Conservation (phyloP, 768 basidiomycete genomes). For the Tephrocybe sp. region DNA sequence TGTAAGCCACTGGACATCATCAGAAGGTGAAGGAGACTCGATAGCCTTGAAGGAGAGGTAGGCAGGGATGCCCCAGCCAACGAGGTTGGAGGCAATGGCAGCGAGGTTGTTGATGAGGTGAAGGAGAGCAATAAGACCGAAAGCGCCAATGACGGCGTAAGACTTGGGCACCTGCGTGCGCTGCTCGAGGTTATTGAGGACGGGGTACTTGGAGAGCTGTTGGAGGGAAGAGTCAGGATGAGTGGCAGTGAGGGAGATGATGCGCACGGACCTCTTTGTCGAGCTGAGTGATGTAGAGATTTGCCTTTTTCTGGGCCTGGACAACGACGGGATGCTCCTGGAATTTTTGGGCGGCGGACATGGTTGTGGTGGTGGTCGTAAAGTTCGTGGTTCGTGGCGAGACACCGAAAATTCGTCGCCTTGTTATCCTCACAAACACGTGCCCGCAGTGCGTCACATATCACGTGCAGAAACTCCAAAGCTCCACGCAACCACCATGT, state of each 20-base stretch:
- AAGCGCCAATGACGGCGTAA: slow-evolving; percentile 76
- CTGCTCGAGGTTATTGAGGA: slow-evolving; percentile 80
- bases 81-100: slow-evolving; percentile 86
- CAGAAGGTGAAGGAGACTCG: slow-evolving; percentile 77
- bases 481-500: slow-evolving; percentile 40
- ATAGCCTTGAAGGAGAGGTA: slow-evolving; percentile 95
- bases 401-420: slow-evolving; percentile 18
- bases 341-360: slow-evolving; percentile 81
- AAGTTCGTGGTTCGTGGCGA: slow-evolving; percentile 20
- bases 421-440: slow-evolving; percentile 21
- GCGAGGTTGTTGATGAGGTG: slow-evolving; percentile 92
- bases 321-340: slow-evolving; percentile 86
- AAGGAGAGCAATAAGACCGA: slow-evolving; percentile 63
- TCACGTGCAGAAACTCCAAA: slow-evolving; percentile 15
- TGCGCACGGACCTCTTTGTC: slow-evolving; percentile 85
- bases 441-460: slow-evolving; percentile 15
- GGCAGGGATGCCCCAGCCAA: slow-evolving; percentile 93
- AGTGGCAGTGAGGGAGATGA: not conserved
- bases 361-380: slow-evolving; percentile 29
- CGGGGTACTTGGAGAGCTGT: slow-evolving; percentile 85
- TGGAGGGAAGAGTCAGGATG: slow-evolving; percentile 9
- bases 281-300: slow-evolving; percentile 81
- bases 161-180: slow-evolving; percentile 93
- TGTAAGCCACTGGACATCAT: slow-evolving; percentile 95
- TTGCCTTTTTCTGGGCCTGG: slow-evolving; percentile 81